Evolutionary conservation across 352 stramenopile genomes (phyloP), one percentile per base, ranked within the genome.

Genomic region (Phytophthora constricta): DNA sequence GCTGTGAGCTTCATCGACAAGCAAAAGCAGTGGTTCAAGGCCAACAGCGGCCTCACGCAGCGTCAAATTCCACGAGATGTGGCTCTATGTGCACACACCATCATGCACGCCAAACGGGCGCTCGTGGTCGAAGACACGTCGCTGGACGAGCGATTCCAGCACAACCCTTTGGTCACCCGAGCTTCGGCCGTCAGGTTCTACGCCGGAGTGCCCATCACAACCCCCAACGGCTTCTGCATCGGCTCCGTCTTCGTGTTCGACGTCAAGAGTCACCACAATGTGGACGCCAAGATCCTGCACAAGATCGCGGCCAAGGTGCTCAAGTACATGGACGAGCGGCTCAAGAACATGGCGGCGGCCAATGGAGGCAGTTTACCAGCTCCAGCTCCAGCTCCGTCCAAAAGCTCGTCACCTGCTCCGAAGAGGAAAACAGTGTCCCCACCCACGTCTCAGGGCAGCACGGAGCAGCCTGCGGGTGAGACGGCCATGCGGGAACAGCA

Each of bases 1-100:
- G 87, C 87, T 48, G 83, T 95, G 42, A 89, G 77, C 68, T 93
- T 95, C 67, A 89, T 95, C 57, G 87, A 95, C 77, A 90, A 91
- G 62, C 79, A 91, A 55, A 90, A 89, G 67, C 84, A 95, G 76
- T 95, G 87, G 87, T 95, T 95, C 71, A 95, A 95, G 71, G 87
- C 87, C 58, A 95, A 93, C 73, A 86, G 70, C 56, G 87, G 87
- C 13, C 75, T 95, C 60, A 93, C 87, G 60, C 87, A 95, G 65
- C 87, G 87, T 41, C 83, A 92, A 76, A 93, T 95, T 63, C 87
- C 87, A 60, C 84, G 87, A 20, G 84, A 93, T 57, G 87, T 95
- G 27, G 84, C 87, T 51, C 81, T 95, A 14, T 95, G 87, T 45
- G 87, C 87, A 13, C 87, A 95, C 67, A 93, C 87, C 43, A 95